Evolutionary conservation across 2,329 filamentous ascomycete genomes (phyloP).

Genomic region (Dactylonectria macrodidyma): DNA sequence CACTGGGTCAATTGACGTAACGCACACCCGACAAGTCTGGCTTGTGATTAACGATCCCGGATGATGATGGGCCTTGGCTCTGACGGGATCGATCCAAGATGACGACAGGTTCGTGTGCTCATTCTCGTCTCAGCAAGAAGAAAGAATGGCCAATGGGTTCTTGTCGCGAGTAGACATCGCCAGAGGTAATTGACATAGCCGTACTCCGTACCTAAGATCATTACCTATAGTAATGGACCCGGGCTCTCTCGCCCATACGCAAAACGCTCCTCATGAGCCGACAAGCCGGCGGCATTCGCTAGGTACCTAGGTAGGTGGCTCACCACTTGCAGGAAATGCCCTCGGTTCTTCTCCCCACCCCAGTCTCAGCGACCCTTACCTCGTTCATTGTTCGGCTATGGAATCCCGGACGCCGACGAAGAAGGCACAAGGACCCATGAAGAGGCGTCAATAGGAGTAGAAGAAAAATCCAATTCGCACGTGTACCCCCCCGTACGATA

Average conservation of each 20-base stretch:
- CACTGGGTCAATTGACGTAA: constrained; percentile 45
- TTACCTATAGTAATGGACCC: no score
- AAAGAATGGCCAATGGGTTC: neutral
- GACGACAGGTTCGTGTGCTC: neutral
- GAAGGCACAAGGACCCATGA: constrained; percentile 8
- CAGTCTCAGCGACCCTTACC: constrained; percentile 26
- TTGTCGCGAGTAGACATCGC: no score
- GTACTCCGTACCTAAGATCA: neutral
- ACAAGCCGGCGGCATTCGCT: constrained; percentile 31
- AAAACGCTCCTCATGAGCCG: constrained; percentile 29
- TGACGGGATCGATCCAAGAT: neutral
- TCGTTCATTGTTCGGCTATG: constrained; percentile 40
- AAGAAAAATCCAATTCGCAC: neutral
- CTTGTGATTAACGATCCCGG: neutral
- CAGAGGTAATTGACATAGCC: neutral
- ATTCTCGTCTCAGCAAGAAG: neutral
- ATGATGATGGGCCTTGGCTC: neutral
- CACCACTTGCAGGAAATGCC: constrained; percentile 17
- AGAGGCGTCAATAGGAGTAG: constrained; percentile 18
- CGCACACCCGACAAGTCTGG: constrained; percentile 8
- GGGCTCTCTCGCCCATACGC: neutral
- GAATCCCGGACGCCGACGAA: constrained; percentile 41
- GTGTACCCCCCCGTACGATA: neutral
- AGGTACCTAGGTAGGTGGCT: neutral
- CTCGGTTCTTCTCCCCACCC: constrained; percentile 35